A percentile compares a stretch with the other conserved stretches of the same genome.
phyloP scores from a whole-genome alignment of 1,284 basidiomycete species.

The Pulveroboletus sp. region DNA sequence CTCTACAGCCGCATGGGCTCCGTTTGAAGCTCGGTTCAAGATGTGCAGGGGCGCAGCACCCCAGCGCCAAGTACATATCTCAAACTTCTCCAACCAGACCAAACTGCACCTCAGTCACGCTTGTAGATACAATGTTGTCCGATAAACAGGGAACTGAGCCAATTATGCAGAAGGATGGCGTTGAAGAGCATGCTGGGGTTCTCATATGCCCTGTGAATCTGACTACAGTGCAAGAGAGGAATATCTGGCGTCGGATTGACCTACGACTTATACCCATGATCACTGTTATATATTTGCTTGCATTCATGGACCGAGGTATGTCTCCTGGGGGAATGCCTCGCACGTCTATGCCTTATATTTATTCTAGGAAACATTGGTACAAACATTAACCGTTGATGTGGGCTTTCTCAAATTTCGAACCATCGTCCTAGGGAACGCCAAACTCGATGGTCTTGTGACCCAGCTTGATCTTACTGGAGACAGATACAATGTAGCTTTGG shows the following conservation, averaged over 20 bases:
- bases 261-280: constrained; percentile 5
- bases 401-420: neutral
- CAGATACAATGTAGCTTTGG: constrained; percentile 6
- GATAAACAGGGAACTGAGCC: neutral
- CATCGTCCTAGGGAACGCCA: constrained; percentile 3
- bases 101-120: too few relatives aligned
- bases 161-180: neutral
- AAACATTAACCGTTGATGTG: neutral
- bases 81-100: too few relatives aligned
- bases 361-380: constrained; percentile 7
- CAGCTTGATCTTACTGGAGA: constrained; percentile 4
- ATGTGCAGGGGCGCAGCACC: too few relatives aligned
- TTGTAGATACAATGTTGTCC: neutral
- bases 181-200: neutral
- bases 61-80: neutral
- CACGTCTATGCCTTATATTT: neutral
- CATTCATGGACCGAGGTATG: constrained; percentile 9
- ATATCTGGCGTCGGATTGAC: constrained; percentile 4
- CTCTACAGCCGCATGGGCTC: too few relatives aligned
- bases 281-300: constrained; percentile 3
- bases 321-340: neutral
- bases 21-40: too few relatives aligned
- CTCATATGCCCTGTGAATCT: neutral
- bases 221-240: neutral
- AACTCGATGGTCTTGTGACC: constrained; percentile 6